Base-by-base conservation (phyloP, 257 asterid species). In the Capsicum baccatum region DNA sequence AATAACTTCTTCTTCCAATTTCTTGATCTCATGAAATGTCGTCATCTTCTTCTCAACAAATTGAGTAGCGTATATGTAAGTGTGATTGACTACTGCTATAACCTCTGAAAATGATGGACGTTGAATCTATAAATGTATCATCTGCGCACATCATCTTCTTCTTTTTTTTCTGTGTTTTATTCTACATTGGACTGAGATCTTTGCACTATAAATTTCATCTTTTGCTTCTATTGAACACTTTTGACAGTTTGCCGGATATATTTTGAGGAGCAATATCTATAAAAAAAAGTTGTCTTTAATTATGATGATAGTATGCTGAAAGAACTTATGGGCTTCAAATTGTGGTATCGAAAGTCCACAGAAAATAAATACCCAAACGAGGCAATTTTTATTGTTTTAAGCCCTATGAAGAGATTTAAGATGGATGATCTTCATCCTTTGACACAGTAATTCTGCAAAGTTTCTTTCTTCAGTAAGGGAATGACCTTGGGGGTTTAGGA, bases 361-460 rank as follows among this genome's bases (percentile, higher is more conserved):
- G 39, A 16, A 8, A 79, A 85, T 58, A 33, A 3, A 52, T 83
- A 83, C 81, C 86, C 86, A 3, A 63, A 66, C 3, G 84, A 71
- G 19, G 88, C 87, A 60, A 85, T 87, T 59, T 87, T 73, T 60
- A 58, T 62, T 63, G 82, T 58, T 58, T 59, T 83, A 47, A 80
- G 84, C 60, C 85, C 86, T n/a, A 79, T 59, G 42, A 73, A 80
- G 54, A 84, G 66, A 70, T 85, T 85, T 85, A 87, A 80, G 47
- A 58, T 87, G 88, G 67, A 78, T 55, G 84, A 79, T 56, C 90
- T 87, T 57, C 84, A 83, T 80, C 88, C 88, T 9, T 87, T 86
- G n/a, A 79, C 87, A 5, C 86, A 85, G 82, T 87, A 87, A 79
- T 79, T 58, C 87, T 87, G 85, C 87, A 86, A 82, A 74, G 87